Evolutionary conservation across 768 basidiomycete genomes (phyloP), one percentile per base, ranked within the genome.

Genomic region (Pulveroboletus sp.): DNA sequence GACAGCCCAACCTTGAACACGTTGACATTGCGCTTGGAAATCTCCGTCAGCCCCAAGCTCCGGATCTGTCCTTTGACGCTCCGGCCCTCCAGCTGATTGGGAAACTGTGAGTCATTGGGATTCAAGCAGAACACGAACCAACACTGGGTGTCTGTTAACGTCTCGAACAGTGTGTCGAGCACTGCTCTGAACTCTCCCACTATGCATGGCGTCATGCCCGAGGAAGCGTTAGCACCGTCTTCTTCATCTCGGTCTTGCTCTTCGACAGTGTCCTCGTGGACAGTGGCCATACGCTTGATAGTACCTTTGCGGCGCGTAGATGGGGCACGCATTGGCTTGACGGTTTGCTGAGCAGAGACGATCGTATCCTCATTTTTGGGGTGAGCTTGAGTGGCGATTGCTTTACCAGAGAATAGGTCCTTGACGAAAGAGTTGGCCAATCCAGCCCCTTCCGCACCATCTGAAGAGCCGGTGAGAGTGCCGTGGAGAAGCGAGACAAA

Each of bases 51-150:
- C 0, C 93, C 90, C 21, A 85, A 62, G 47, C 88, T 87, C 42
- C 88, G 77, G 32, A 97, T 85, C 69, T 98, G 95, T 0, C 90
- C 89, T 66, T 94, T 95, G 43, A 97, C 87, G 34, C 87, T 85
- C 38, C 93, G 76, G 11, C 90, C 89, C 72, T 98, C 95, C 44
- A 97, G 73, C 65, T 97, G 94, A 63, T 93, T 91, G 32, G 94
- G 93, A 17, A 97, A 71, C 62, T 95, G 94, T 20, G 91, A 85
- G 69, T 97, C 94, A 63, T 98, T 99, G 5, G 94, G 93, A 65
- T 89, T 93, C 58, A 98, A 69, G 62, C 93, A 95, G 69, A 95
- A 91, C 16, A 27, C 25, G 9, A 27, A 27, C 25, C 25, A 27
- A 9, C 25, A 27, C 9, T 27, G 25, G 14, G 91, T 87, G 58